A percentile compares a stretch with the other conserved stretches of the same genome.
Conservation (phyloP, 2,329 filamentous ascomycete species). For the Botrytis tulipae region DNA sequence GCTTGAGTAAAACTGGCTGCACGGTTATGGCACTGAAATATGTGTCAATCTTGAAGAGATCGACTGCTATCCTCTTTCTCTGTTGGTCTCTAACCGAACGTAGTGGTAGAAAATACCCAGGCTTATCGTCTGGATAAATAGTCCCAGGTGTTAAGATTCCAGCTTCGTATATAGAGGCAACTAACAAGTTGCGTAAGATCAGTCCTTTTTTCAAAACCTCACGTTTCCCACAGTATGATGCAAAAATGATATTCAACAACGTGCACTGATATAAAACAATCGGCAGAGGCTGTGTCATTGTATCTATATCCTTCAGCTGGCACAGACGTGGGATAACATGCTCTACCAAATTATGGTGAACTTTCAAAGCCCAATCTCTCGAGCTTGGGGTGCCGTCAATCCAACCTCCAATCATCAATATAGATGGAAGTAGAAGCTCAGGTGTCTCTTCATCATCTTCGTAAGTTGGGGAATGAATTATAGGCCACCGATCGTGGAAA, state of each 20-base stretch:
- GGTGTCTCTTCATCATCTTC: conserved; percentile 34
- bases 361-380: conserved; percentile 34
- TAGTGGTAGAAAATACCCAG: conserved; percentile 43
- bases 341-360: conserved; percentile 40
- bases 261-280: conserved; percentile 38
- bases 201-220: conserved; percentile 37
- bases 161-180: conserved; percentile 40
- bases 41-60: conserved; percentile 43
- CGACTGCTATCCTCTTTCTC: conserved; percentile 42
- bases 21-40: conserved; percentile 40
- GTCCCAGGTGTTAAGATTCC: conserved; percentile 42
- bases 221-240: conserved; percentile 35
- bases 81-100: conserved; percentile 37
- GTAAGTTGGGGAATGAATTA: conserved; percentile 43
- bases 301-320: conserved; percentile 37
- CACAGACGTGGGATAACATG: conserved; percentile 28
- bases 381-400: conserved; percentile 36
- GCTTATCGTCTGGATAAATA: conserved; percentile 40
- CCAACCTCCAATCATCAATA: conserved; percentile 45
- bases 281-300: conserved; percentile 28
- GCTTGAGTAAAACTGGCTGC: conserved; percentile 38
- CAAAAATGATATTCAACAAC: conserved; percentile 44
- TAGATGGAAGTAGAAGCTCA: conserved; percentile 34
- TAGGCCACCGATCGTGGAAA: conserved; percentile 45
- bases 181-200: conserved; percentile 40